These are phyloP conservation scores for Microsporum audouinii DNA, from an alignment of 2,329 filamentous ascomycete species.

Conservation along the genomic window DNA sequence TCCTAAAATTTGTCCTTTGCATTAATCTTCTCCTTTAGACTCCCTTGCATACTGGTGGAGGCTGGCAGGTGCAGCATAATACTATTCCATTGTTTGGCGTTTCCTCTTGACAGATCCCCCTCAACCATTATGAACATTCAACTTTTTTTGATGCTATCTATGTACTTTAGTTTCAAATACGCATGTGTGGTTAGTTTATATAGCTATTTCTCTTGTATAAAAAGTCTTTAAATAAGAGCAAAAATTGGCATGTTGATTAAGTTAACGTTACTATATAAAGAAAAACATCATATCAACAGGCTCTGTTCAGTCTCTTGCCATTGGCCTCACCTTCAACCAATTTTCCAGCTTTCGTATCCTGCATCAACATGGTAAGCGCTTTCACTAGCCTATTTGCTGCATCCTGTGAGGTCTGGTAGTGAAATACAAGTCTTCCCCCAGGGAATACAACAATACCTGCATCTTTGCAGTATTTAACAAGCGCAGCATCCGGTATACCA, in stretches of 20 bases:
- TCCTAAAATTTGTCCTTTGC: background rate
- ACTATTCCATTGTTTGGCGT: background rate
- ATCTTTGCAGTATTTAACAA: constrained; percentile 17
- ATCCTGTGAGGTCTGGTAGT: constrained; percentile 20
- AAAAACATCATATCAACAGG: background rate
- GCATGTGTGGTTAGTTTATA: background rate
- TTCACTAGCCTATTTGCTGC: constrained; percentile 15
- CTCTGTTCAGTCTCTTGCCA: background rate
- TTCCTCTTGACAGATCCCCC: background rate
- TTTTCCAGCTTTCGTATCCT: constrained; percentile 16
- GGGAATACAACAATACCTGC: constrained; percentile 17
- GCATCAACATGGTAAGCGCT: constrained; percentile 17
- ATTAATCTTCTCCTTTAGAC: background rate
- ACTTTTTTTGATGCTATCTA: background rate
- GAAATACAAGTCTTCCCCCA: constrained; percentile 19
- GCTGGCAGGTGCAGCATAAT: background rate
- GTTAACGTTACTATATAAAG: background rate
- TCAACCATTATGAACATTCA: background rate
- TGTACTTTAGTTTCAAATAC: background rate
- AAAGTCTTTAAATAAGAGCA: background rate
- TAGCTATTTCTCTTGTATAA: background rate
- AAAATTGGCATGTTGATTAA: too few relatives aligned
- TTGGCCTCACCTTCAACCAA: constrained; percentile 10
- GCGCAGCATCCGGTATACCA: constrained; percentile 14
- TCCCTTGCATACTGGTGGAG: background rate